Base-by-base conservation (phyloP, 1,284 basidiomycete genomes). In the Pseudozyma tsukubaensis region DNA sequence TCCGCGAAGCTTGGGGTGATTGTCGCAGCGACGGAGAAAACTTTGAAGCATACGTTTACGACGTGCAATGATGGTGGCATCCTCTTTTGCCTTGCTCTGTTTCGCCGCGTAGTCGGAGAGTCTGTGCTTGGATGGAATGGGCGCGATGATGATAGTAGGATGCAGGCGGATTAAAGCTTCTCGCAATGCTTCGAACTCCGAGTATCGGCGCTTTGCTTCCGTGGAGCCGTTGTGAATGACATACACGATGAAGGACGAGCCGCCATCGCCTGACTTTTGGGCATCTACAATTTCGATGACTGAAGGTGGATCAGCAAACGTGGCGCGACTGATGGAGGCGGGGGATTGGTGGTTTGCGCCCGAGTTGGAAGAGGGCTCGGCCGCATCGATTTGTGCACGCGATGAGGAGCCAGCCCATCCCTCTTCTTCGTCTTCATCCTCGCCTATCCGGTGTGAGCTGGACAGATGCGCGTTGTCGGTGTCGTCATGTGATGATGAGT, bases 61-160 rank as follows among this genome's bases (percentile, higher is more conserved):
- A 62, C 92, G 88, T 0, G 94, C 90, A 83, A 99, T 97, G 86
- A 98, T 91, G 2, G 91, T 90, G 1, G 92, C 90, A 82, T 99
- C 97, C 83, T 99, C 95, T 84, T 97, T 98, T 12, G 96, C 96
- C 86, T 96, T 97, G 62, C 89, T 91, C 84, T 97, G 96, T 86
- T 98, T 97, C 68, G 95, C 92, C 0, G 97, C 97, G 87, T 99
- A 99, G 82, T 99, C 97, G 32, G 93, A 90, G 34, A 99, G 88
- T 2, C 92, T 92, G 86, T 99, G 95, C 86, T 99, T 99, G 4
- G 93, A 94, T 0, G 97, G 97, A 69, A 99, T 97, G 39, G 97
- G 97, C 1, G 97, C 96, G 69, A 99, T 92, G 81, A 99, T 98
- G 76, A 96, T 87, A 13, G 95, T 97, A 0, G 97, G 97, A 85